Conservation (phyloP, 805 yeast genomes). For the Kockiozyma suomiensis region DNA sequence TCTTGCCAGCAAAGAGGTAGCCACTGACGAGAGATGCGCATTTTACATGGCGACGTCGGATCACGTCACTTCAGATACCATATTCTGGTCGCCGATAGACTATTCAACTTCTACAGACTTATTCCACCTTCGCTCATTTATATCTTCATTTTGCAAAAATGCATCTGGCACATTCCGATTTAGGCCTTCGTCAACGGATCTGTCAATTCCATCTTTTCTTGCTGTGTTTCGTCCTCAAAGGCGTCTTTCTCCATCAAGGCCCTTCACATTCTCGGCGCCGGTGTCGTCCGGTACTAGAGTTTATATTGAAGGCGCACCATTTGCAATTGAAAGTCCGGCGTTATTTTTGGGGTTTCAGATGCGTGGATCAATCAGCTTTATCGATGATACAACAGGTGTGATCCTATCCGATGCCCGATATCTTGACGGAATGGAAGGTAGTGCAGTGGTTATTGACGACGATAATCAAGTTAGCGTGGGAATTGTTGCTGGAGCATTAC, state of each 20-base stretch:
- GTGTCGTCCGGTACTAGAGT: conserved; percentile 1
- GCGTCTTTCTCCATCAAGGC: not conserved
- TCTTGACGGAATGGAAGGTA: conserved; percentile 24
- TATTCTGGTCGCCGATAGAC: conserved; percentile 14
- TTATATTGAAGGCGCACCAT: conserved; percentile 20
- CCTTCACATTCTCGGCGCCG: not conserved
- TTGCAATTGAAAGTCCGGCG: conserved; percentile 14
- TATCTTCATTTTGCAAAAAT: not conserved
- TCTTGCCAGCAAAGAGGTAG: conserved; percentile 9
- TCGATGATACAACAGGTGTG: not conserved
- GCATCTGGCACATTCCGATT: not conserved
- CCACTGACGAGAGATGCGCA: not conserved
- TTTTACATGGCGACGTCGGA: conserved; percentile 10
- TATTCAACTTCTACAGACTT: not conserved
- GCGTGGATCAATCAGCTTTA: conserved; percentile 5
- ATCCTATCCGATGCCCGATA: conserved; percentile 11
- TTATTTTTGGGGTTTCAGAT: conserved; percentile 15
- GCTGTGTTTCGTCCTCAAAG: conserved; percentile 10
- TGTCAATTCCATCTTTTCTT: not conserved
- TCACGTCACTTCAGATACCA: not conserved
- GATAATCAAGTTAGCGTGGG: conserved; percentile 4
- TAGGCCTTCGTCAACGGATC: not conserved
- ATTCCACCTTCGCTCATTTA: not conserved
- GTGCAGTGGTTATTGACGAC: conserved; percentile 8
- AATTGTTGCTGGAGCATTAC: conserved; percentile 18